These are phyloP conservation scores for Penicillium goetzii DNA, from an alignment of 495 filamentous ascomycete genomes.

Conservation along the genomic window DNA sequence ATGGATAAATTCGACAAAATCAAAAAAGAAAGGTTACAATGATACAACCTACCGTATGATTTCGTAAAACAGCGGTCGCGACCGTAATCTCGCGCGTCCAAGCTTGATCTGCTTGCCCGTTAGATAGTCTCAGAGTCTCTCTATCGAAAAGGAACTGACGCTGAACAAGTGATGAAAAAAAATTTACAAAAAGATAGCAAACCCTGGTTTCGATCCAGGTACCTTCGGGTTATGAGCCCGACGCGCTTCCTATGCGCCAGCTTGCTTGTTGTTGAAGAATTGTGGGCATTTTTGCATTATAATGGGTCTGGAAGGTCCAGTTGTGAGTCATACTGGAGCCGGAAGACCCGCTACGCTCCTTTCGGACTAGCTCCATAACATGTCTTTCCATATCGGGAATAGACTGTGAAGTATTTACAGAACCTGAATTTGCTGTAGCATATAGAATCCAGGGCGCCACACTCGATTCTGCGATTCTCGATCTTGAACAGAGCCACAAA, in stretches of 20 bases:
- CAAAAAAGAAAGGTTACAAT: no score
- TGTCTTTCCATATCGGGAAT: background rate
- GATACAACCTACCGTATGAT: background rate
- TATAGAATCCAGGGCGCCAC: no score
- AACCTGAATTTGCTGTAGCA: background rate
- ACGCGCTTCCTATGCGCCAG: conserved; percentile 15
- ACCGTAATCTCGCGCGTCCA: background rate
- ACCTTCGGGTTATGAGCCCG: conserved; percentile 15
- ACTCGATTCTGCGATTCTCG: no score
- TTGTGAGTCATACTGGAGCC: conserved; percentile 8
- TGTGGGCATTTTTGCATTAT: background rate
- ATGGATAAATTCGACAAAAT: no score
- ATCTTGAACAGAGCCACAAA: no score
- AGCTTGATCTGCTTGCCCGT: background rate
- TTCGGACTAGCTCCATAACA: background rate
- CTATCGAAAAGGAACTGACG: background rate
- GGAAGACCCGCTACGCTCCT: background rate
- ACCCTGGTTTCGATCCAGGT: conserved; percentile 15
- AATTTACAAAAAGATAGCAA: conserved; percentile 6
- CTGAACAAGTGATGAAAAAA: background rate
- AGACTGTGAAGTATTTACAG: background rate
- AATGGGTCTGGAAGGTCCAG: background rate
- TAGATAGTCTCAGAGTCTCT: background rate
- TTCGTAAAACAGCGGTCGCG: background rate
- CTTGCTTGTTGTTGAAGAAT: conserved; percentile 2